Conservation (phyloP, 1,139 yeast genomes). For the Wickerhamomyces sp. region DNA sequence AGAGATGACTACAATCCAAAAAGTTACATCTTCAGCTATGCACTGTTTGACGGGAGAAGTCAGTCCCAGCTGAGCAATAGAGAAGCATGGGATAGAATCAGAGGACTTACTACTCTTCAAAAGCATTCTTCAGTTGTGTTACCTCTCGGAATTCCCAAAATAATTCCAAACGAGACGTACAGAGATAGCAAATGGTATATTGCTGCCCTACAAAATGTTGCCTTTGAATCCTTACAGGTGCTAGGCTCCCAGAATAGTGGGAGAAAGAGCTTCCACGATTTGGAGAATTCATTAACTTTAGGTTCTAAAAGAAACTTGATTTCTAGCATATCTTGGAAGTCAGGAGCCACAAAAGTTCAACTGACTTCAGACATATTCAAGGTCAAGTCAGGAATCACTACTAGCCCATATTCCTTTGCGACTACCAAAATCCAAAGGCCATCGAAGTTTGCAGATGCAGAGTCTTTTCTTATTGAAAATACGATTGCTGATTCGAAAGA, state of each 20-base stretch:
- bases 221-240: constrained; percentile 29
- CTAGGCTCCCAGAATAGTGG: constrained; percentile 19
- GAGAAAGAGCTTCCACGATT: constrained; percentile 18
- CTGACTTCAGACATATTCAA: constrained; percentile 14
- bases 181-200: constrained; percentile 39
- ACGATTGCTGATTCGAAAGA: constrained; percentile 3
- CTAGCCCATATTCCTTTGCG: constrained; percentile 27
- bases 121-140: constrained; percentile 44
- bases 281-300: constrained; percentile 23
- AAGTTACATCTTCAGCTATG: constrained; percentile 55
- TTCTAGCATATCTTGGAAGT: constrained; percentile 12
- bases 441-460: constrained; percentile 1
- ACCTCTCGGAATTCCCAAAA: constrained; percentile 36
- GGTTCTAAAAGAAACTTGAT: constrained; percentile 27
- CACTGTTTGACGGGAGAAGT: constrained; percentile 30
- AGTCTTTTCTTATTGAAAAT: neutral
- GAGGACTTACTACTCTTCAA: constrained; percentile 40
- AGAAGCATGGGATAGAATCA: constrained; percentile 38
- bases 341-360: constrained; percentile 10
- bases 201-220: constrained; percentile 25
- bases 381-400: constrained; percentile 7
- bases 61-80: constrained; percentile 12
- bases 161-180: constrained; percentile 22
- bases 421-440: constrained; percentile 30
- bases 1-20: constrained; percentile 73